Base-by-base conservation (phyloP, 1,284 basidiomycete genomes). In the Phellinidium pouzarii region DNA sequence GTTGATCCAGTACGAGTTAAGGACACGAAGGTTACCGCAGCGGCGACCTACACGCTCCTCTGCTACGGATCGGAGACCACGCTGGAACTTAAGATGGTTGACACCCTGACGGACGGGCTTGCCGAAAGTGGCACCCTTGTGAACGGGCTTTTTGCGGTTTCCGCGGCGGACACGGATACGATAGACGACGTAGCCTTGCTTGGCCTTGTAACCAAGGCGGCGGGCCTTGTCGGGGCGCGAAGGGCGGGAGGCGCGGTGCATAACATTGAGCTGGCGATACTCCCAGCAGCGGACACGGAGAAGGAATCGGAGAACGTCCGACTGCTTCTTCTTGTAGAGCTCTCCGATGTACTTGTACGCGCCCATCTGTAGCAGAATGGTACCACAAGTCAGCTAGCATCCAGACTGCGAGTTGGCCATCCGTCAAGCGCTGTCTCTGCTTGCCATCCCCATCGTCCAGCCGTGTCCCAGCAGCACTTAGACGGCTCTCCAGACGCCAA, bases 211-310 rank as follows among this genome's bases (percentile, higher is more conserved):
- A 54, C 95, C 95, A 59, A 99, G 80, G 63, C 94, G 90, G 72
- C 95, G 91, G 61, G 95, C 95, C 82, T 98, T 99, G 80, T 99
- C 95, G 54, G 94, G 96, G 69, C 96, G 91, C 53, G 95, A 98
- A 54, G 95, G 95, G 59, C 95, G 91, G 60, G 94, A 93, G 53
- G 94, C 94, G 60, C 95, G 91, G 81, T 98, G 94, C 69, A 98
- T 92, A 62, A 99, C 93, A 65, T 96, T 94, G 66, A 99, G 77
- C 72, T 99, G 95, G 64, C 94, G 89, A 78, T 93, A 96, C 71
- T 99, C 95, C 95, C 95, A 99, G 85, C 95, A 98, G 88, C 92
- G 82, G 63, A 99, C 95, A 67, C 95, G 94, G 68, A 97, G 88
- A 64, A 99, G 82, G 81, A 99, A 99, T 64, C 94, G 92, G 71